Conservation (phyloP, 2,329 filamentous ascomycete species). For the Leptodontidium sp. region DNA sequence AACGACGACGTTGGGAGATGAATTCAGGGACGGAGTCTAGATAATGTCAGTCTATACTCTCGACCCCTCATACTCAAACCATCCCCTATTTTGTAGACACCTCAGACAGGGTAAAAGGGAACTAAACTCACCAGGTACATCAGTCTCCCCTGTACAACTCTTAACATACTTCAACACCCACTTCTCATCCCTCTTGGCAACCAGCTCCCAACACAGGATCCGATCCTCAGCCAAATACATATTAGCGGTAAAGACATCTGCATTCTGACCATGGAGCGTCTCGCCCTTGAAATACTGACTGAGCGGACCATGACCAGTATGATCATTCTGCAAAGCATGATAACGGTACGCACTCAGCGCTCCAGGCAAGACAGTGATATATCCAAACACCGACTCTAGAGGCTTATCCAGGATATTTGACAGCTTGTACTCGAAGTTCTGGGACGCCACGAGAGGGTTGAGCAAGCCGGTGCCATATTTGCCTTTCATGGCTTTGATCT, state of each 20-base stretch:
- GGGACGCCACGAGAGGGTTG: constrained; percentile 93
- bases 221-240: constrained; percentile 93
- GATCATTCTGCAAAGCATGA: constrained; percentile 94
- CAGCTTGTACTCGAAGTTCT: constrained; percentile 99
- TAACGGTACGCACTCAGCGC: constrained; percentile 96
- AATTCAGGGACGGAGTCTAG: constrained; percentile 94
- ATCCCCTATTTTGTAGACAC: neutral
- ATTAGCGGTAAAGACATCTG: constrained; percentile 97
- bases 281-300: constrained; percentile 99
- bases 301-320: constrained; percentile 91
- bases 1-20: constrained; percentile 93
- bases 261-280: constrained; percentile 93
- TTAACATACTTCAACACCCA: constrained; percentile 99
- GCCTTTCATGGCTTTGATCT: constrained; percentile 97
- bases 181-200: constrained; percentile 91
- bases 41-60: constrained; percentile 24
- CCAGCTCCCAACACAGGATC: constrained; percentile 92
- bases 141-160: constrained; percentile 94
- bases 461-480: constrained; percentile 82
- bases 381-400: constrained; percentile 95
- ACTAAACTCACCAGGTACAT: constrained; percentile 85
- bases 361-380: constrained; percentile 96
- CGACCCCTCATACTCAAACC: too few species aligned
- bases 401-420: constrained; percentile 99
- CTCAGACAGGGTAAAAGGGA: neutral